phyloP scores from a whole-genome alignment of 1,139 yeast genomes.

The Meyerozyma carpophila region DNA sequence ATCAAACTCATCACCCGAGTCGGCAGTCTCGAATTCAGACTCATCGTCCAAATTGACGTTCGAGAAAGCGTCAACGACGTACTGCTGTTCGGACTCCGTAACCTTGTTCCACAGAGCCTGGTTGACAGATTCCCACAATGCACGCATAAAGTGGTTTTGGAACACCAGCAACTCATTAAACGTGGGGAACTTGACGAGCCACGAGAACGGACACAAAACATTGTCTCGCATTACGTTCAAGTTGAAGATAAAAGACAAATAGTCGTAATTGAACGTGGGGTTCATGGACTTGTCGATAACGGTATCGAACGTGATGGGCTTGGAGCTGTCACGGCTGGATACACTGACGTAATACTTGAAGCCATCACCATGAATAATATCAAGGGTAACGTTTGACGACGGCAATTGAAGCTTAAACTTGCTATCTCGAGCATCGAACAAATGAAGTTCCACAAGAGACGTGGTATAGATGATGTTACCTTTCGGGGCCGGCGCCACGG shows the following conservation, averaged over 20 bases:
- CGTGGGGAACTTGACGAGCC: conserved; percentile 52
- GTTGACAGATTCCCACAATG: conserved; percentile 61
- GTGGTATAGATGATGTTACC: not conserved
- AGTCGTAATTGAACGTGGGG: conserved; percentile 60
- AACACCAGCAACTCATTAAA: conserved; percentile 41
- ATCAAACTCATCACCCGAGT: conserved; percentile 14
- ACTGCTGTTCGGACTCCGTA: conserved; percentile 14
- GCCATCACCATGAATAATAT: conserved; percentile 41
- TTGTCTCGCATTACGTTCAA: conserved; percentile 22
- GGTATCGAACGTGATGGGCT: conserved; percentile 32
- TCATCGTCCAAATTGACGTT: conserved; percentile 26
- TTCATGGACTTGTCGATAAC: conserved; percentile 46
- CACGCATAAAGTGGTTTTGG: conserved; percentile 46
- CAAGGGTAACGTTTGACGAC: conserved; percentile 14
- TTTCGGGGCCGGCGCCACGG: not conserved
- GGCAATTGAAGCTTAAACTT: conserved; percentile 42
- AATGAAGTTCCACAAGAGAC: conserved; percentile 2
- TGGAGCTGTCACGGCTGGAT: conserved; percentile 7
- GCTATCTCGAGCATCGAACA: conserved; percentile 53
- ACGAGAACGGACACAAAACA: conserved; percentile 45
- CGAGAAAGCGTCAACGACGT: conserved; percentile 35
- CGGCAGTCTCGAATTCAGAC: not conserved
- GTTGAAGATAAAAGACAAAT: conserved; percentile 62
- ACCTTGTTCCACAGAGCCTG: conserved; percentile 39
- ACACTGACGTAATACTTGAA: conserved; percentile 54